phyloP scores from a whole-genome alignment of 768 basidiomycete genomes.

The Floccularia luteovirens region DNA sequence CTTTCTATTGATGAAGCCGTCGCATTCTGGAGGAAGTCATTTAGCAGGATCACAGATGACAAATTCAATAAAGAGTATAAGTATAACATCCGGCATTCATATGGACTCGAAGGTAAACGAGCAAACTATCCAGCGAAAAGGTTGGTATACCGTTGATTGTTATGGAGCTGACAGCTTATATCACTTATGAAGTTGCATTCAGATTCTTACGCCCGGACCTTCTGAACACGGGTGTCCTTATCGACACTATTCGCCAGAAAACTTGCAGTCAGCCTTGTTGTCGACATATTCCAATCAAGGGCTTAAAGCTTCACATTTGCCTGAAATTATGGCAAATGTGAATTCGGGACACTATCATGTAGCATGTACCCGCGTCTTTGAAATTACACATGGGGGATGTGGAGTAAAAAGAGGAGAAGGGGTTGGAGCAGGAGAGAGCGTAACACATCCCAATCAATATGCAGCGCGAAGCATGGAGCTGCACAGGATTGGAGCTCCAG shows the following conservation, averaged over 20 bases:
- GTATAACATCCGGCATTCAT: constrained; percentile 95
- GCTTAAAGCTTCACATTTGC: constrained; percentile 59
- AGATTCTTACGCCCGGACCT: constrained; percentile 63
- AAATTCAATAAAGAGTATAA: constrained; percentile 97
- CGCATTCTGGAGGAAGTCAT: constrained; percentile 87
- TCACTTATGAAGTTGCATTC: constrained; percentile 66
- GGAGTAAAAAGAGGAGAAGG: constrained; percentile 89
- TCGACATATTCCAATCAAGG: constrained; percentile 60
- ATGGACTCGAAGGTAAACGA: constrained; percentile 89
- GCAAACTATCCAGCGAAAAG: constrained; percentile 92
- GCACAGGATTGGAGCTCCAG: constrained; percentile 30
- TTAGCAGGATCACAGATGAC: constrained; percentile 77
- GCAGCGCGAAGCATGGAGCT: constrained; percentile 69
- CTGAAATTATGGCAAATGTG: constrained; percentile 76
- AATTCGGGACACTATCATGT: constrained; percentile 85
- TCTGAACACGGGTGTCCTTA: constrained; percentile 88
- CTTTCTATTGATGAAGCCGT: constrained; percentile 92
- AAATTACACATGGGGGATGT: constrained; percentile 71
- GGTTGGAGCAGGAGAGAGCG: constrained; percentile 74
- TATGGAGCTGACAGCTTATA: background rate
- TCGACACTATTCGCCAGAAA: constrained; percentile 79
- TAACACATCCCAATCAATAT: constrained; percentile 93
- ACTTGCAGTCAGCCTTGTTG: constrained; percentile 70
- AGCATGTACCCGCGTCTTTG: constrained; percentile 95
- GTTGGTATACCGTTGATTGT: constrained; percentile 27